Conservation (phyloP, 2,329 filamentous ascomycete genomes). For the Aureobasidium musti region DNA sequence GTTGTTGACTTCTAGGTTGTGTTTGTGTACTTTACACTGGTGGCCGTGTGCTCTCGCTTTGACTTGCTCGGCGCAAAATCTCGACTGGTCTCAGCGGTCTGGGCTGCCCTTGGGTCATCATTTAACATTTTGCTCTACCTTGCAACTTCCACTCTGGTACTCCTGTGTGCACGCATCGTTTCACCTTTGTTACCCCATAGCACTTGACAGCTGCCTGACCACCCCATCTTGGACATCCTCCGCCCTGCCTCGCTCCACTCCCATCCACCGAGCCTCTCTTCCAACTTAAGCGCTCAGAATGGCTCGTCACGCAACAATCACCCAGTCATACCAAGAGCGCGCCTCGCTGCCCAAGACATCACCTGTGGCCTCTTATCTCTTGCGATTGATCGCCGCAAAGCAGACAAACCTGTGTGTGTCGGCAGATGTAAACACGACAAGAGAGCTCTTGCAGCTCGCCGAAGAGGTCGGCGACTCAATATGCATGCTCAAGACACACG, state of each 20-base stretch:
- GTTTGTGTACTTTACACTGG: not conserved
- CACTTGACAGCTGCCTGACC: not conserved
- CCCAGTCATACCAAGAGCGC: slow-evolving; percentile 50
- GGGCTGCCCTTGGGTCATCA: slow-evolving; percentile 13
- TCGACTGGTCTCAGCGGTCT: slow-evolving; percentile 18
- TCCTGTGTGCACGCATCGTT: slow-evolving; percentile 2
- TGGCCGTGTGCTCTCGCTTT: slow-evolving; percentile 10
- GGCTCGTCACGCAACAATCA: slow-evolving; percentile 45
- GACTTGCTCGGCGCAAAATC: slow-evolving; percentile 23
- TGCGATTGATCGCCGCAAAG: slow-evolving; percentile 54
- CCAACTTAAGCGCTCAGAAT: not conserved
- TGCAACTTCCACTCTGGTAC: slow-evolving; percentile 23
- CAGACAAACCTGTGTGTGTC: slow-evolving; percentile 57
- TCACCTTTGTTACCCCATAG: not conserved
- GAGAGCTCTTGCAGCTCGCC: slow-evolving; percentile 57
- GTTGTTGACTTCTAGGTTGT: slow-evolving; percentile 13
- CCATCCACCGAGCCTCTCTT: not conserved
- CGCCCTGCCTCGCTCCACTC: not conserved
- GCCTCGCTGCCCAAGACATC: slow-evolving; percentile 47
- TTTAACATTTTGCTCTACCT: slow-evolving; percentile 10
- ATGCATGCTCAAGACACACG: slow-evolving; percentile 62
- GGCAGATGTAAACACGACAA: slow-evolving; percentile 59
- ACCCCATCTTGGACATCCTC: not conserved
- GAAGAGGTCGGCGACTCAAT: slow-evolving; percentile 63
- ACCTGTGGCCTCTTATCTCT: slow-evolving; percentile 52